Percentiles rank a stretch among this genome's conserved stretches.
phyloP scores from a whole-genome alignment of 2,329 filamentous ascomycete genomes.

The Aspergillus fischeri region DNA sequence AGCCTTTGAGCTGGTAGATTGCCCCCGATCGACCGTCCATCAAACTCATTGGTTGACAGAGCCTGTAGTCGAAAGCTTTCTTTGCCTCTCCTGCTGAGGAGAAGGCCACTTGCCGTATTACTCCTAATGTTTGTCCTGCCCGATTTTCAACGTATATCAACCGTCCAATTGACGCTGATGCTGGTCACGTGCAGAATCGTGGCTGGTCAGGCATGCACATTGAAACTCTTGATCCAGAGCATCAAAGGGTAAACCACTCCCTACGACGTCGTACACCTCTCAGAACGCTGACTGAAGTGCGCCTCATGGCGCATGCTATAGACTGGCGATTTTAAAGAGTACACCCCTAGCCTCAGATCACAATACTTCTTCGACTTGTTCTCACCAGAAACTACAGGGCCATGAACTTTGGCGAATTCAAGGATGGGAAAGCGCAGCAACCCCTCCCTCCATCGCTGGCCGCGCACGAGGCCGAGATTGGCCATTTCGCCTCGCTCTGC shows the following conservation, averaged over 20 bases:
- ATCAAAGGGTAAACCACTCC: constrained; percentile 61
- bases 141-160: neutral
- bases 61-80: constrained; percentile 61
- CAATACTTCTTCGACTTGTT: neutral
- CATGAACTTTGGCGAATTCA: constrained; percentile 86
- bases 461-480: constrained; percentile 57
- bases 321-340: constrained; percentile 89
- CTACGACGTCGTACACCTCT: constrained; percentile 1
- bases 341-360: constrained; percentile 19
- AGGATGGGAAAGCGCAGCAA: constrained; percentile 66
- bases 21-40: neutral
- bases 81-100: constrained; percentile 67
- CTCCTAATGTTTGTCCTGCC: constrained; percentile 48
- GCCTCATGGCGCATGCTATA: constrained; percentile 28
- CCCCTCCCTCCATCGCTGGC: constrained; percentile 65
- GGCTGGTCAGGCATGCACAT: constrained; percentile 87
- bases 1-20: constrained; percentile 66
- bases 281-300: constrained; percentile 10
- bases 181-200: constrained; percentile 56
- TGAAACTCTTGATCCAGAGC: constrained; percentile 80
- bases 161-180: neutral
- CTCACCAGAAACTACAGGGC: constrained; percentile 52
- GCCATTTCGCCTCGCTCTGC: constrained; percentile 66
- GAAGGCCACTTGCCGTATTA: constrained; percentile 71
- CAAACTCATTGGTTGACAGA: neutral